phyloP scores from a whole-genome alignment of 352 stramenopile species.

The Globisporangium cystogenes region DNA sequence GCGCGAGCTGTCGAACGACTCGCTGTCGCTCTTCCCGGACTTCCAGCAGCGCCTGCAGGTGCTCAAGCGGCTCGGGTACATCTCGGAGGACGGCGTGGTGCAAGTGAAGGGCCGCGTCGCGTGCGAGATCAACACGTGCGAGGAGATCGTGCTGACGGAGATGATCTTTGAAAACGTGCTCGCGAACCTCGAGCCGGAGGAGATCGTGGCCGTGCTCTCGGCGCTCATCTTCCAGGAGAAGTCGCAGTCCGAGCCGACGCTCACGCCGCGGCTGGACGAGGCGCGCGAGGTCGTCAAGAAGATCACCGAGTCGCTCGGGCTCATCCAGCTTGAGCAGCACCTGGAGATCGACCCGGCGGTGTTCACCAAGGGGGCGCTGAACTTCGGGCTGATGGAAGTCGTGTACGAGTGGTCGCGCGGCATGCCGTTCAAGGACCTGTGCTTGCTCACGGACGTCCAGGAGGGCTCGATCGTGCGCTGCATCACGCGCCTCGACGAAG shows the following conservation, averaged over 20 bases:
- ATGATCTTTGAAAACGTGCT: constrained; percentile 99
- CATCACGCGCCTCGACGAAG: constrained; percentile 97
- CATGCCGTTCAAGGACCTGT: constrained; percentile 96
- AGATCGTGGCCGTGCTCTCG: constrained; percentile 96
- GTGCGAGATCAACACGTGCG: constrained; percentile 98
- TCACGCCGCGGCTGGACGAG: constrained; percentile 63
- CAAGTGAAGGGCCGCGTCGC: constrained; percentile 96
- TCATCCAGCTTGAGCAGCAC: constrained; percentile 81
- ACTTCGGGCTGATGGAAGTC: constrained; percentile 94
- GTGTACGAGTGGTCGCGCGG: constrained; percentile 98
- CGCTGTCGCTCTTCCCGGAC: constrained; percentile 95
- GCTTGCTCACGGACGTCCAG: constrained; percentile 93
- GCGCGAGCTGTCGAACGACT: constrained; percentile 79
- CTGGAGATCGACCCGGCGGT: constrained; percentile 89
- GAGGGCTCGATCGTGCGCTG: constrained; percentile 97
- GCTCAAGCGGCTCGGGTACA: constrained; percentile 93
- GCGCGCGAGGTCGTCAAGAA: constrained; percentile 86
- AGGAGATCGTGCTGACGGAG: constrained; percentile 97
- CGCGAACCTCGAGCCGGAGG: constrained; percentile 93
- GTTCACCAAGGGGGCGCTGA: constrained; percentile 89
- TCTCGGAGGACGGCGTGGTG: constrained; percentile 86
- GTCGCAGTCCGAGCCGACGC: constrained; percentile 64
- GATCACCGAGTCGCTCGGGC: constrained; percentile 72
- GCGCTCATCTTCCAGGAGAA: constrained; percentile 97
- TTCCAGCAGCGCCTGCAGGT: constrained; percentile 94